Evolutionary conservation across 2,329 filamentous ascomycete species (phyloP), one percentile per base, ranked within the genome.

Genomic region (Celoporthe dispersa): DNA sequence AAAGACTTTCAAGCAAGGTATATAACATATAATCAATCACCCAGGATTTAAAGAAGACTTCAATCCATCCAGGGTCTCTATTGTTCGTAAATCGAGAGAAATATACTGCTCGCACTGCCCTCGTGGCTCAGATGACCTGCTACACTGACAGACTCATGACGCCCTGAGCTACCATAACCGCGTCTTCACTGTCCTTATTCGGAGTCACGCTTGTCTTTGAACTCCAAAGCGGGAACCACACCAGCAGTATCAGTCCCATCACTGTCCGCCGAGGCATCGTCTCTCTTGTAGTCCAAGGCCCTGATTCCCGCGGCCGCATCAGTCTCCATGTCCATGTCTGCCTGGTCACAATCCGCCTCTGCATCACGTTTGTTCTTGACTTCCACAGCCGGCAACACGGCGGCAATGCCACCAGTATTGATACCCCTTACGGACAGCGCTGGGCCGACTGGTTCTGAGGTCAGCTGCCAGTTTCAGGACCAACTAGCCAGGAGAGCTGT

Each of bases 171-270:
- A 22, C 8, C n/a, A 53, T 25, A 1, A 25, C 9, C 48, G 4
- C 16, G 51, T 55, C n/a, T 16, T 55, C 51, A 1, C 16, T 7
- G 1, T 25, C n/a, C 11, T 11, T 9, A 25, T 19, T 48, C 44
- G 6, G n/a, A 16, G 25, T 28, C 48, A 28, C 51, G 51, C 5
- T 55, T 55, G 11, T 55, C 51, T 11, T 55, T 55, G 51, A 55
- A 55, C 51, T 55, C 51, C 51, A 55, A n/a, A 55, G 51, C 51
- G 3, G 51, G 51, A 28, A 55, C 51, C 51, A 55, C 51, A 55
- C 9, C 51, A 9, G 51, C n/a, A 55, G 51, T 14, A 16, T 55
- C 51, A 12, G 51, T 55, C 51, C n/a, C 44, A 2, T n/a, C 41
- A 44, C 22, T 7, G 16, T 6, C 44, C n/a, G 44, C 44, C 44